phyloP scores from a whole-genome alignment of 148 eudicot genomes.

The Rhododendron griersonianum region DNA sequence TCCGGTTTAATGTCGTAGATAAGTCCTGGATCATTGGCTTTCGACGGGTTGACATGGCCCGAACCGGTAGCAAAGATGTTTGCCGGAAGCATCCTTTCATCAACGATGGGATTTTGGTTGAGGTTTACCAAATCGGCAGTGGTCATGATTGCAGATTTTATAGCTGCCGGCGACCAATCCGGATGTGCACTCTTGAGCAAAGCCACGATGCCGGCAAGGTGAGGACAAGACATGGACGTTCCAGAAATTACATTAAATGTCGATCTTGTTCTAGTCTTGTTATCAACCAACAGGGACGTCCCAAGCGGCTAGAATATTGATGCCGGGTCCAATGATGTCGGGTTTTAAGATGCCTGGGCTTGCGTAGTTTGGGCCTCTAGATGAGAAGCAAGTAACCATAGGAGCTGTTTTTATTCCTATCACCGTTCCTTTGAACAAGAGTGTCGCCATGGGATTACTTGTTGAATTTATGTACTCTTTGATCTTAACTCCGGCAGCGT shows the following conservation, averaged over 20 bases:
- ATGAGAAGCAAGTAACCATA: conserved; percentile 17
- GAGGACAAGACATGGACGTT: conserved; percentile 49
- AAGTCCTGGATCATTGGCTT: conserved; percentile 26
- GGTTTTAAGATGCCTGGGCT: conserved; percentile 30
- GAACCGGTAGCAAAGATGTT: conserved; percentile 7
- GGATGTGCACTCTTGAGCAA: conserved; percentile 45
- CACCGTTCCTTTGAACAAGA: conserved; percentile 30
- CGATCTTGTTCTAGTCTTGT: conserved; percentile 11
- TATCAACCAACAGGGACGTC: conserved; percentile 7
- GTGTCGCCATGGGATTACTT: conserved; percentile 17
- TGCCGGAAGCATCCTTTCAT: not conserved
- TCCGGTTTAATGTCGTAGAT: conserved; percentile 22
- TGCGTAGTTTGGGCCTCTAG: conserved; percentile 16
- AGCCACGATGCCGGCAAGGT: conserved; percentile 34
- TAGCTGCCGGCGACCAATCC: conserved; percentile 39
- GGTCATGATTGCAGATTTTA: conserved; percentile 45
- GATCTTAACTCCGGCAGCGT: conserved; percentile 14
- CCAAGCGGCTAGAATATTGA: conserved; percentile 34
- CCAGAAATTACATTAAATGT: conserved; percentile 34
- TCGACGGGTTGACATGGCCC: conserved; percentile 11
- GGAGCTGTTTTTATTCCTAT: conserved; percentile 27
- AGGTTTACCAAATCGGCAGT: conserved; percentile 15
- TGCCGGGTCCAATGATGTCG: conserved; percentile 29
- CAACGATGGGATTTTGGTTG: not conserved
- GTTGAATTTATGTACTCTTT: conserved; percentile 25